Conservation (phyloP, 306 rosid species). For the Sechiopsis laciniata region DNA sequence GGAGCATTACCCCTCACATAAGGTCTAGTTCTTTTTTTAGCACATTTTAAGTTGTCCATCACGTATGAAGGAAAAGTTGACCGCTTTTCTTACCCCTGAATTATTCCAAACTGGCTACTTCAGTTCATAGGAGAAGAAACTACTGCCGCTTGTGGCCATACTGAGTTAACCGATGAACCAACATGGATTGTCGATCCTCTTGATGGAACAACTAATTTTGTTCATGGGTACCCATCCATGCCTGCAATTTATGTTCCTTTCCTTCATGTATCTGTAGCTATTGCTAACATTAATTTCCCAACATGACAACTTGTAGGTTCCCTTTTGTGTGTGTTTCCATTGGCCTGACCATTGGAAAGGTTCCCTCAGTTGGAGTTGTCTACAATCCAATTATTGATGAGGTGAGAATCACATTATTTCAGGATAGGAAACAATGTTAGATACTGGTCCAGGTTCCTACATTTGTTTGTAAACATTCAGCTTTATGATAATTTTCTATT, state of each 20-base stretch:
- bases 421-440: background rate
- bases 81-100: constrained; percentile 8
- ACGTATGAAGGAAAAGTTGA: background rate
- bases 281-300: background rate
- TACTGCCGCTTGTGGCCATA: constrained; percentile 72
- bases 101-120: constrained; percentile 19
- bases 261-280: constrained; percentile 11
- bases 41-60: background rate
- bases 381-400: constrained; percentile 88
- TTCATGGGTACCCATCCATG: constrained; percentile 65
- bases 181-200: constrained; percentile 99
- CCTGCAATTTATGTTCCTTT: constrained; percentile 25
- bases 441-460: background rate
- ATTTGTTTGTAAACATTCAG: background rate
- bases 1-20: constrained; percentile 69
- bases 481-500: background rate
- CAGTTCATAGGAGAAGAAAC: constrained; percentile 98
- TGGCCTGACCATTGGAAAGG: constrained; percentile 82
- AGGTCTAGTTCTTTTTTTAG: constrained; percentile 39
- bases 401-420: constrained; percentile 40
- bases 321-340: constrained; percentile 94
- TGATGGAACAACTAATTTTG: constrained; percentile 97
- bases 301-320: constrained; percentile 44
- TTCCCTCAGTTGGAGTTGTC: constrained; percentile 82
- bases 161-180: constrained; percentile 89